Evolutionary conservation across 2,329 filamentous ascomycete species (phyloP).

Genomic region (Fusarium sp.): DNA sequence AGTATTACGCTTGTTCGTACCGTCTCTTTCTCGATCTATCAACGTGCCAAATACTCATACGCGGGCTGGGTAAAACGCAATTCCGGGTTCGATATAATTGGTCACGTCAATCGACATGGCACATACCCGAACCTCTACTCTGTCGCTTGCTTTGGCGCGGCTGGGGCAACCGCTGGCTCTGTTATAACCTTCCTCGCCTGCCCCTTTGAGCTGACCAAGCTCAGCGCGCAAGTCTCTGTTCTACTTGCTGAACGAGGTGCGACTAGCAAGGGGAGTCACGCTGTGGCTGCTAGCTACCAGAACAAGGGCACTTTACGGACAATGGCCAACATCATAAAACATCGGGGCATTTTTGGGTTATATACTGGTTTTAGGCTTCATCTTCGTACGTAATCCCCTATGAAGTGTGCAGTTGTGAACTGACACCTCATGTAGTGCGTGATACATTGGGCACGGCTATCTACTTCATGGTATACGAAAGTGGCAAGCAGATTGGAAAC

Average conservation of each 20-base stretch:
- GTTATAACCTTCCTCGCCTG: conserved; percentile 86
- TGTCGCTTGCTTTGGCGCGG: conserved; percentile 81
- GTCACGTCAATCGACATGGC: conserved; percentile 78
- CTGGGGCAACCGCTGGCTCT: conserved; percentile 84
- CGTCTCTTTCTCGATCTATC: conserved; percentile 85
- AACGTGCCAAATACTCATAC: conserved; percentile 80
- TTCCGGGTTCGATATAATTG: conserved; percentile 78
- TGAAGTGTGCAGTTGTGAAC: not conserved
- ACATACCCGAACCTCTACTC: conserved; percentile 82
- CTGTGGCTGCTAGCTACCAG: conserved; percentile 78
- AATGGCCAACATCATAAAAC: conserved; percentile 81
- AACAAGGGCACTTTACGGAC: conserved; percentile 84
- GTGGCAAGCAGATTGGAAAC: conserved; percentile 84
- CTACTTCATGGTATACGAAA: conserved; percentile 93
- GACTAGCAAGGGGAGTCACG: conserved; percentile 64
- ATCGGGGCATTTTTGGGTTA: conserved; percentile 79
- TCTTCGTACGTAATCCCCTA: conserved; percentile 71
- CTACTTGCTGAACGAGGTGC: conserved; percentile 71
- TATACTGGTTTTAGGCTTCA: conserved; percentile 88
- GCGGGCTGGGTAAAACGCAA: conserved; percentile 79
- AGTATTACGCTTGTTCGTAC: conserved; percentile 84
- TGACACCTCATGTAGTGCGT: conserved; percentile 69
- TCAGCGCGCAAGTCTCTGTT: conserved; percentile 88
- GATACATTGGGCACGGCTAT: conserved; percentile 88
- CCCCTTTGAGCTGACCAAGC: conserved; percentile 91